A percentile compares a stretch with the other conserved stretches of the same genome.
phyloP scores from a whole-genome alignment of 306 rosid species.

The cucumber (Cucumis sativus) region DNA sequence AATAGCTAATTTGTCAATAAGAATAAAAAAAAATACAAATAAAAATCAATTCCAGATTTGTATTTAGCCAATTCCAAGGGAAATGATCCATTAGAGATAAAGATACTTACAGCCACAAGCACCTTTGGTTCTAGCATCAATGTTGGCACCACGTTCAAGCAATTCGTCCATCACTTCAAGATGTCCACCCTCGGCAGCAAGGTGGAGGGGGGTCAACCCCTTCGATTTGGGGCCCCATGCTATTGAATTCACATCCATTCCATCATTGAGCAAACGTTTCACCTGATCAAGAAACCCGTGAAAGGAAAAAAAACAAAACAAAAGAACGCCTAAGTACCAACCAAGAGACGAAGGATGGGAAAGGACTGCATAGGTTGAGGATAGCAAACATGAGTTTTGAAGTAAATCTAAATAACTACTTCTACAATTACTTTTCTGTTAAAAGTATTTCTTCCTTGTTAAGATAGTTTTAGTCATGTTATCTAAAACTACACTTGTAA shows the following conservation, averaged over 20 bases:
- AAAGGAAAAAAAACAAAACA: neutral
- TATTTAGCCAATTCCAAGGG: neutral
- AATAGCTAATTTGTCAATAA: neutral
- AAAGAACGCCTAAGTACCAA: neutral
- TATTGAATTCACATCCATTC: conserved; percentile 77
- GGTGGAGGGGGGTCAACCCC: conserved; percentile 94
- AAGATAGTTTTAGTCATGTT: too few relatives aligned
- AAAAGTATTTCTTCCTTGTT: too few relatives aligned
- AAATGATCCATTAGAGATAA: neutral
- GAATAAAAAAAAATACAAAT: neutral
- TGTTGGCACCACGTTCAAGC: conserved; percentile 90
- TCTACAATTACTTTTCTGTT: too few relatives aligned
- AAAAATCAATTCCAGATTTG: neutral
- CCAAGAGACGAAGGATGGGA: neutral
- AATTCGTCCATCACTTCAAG: conserved; percentile 81
- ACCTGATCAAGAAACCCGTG: conserved; percentile 34
- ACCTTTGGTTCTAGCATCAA: conserved; percentile 92
- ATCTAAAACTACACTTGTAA: too few relatives aligned
- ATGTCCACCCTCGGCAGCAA: conserved; percentile 97
- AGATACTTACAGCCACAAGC: conserved; percentile 81
- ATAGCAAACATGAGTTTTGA: too few relatives aligned
- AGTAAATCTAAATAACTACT: too few relatives aligned
- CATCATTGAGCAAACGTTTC: conserved; percentile 62
- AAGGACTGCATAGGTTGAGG: too few relatives aligned
- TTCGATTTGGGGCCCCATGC: conserved; percentile 89